Evolutionary conservation across 2,329 filamentous ascomycete species (phyloP).

Genomic region (Colletotrichum chlorophyti): DNA sequence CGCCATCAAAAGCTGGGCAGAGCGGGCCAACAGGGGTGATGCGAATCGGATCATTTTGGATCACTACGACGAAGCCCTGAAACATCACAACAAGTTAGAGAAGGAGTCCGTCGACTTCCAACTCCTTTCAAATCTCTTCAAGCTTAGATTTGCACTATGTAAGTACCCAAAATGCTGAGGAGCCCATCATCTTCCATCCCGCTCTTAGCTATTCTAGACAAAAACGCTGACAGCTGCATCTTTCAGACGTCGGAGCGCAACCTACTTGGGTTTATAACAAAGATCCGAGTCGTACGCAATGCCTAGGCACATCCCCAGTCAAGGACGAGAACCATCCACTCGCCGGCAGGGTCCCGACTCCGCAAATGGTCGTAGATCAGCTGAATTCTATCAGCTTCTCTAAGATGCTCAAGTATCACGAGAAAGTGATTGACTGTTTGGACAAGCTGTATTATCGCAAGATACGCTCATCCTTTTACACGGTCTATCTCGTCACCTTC

Average conservation of each 20-base stretch:
- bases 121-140: constrained; percentile 49
- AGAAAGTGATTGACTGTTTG: constrained; percentile 42
- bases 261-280: constrained; percentile 49
- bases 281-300: constrained; percentile 47
- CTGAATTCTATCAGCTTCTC: constrained; percentile 50
- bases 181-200: background rate
- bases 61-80: constrained; percentile 30
- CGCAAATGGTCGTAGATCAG: constrained; percentile 53
- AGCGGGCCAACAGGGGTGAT: constrained; percentile 5
- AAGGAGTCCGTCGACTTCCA: constrained; percentile 34
- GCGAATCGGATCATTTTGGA: background rate
- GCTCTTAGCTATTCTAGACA: background rate
- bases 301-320: constrained; percentile 33
- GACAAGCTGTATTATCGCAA: constrained; percentile 35
- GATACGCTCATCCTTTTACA: constrained; percentile 36
- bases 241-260: constrained; percentile 36
- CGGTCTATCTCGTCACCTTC: constrained; percentile 48
- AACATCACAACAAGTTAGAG: constrained; percentile 26
- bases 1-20: constrained; percentile 3
- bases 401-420: constrained; percentile 39
- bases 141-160: constrained; percentile 56
- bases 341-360: constrained; percentile 44
- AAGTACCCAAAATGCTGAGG: constrained; percentile 34
- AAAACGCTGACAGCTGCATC: constrained; percentile 37
- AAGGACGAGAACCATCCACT: constrained; percentile 45